Evolutionary conservation across 768 basidiomycete genomes (phyloP), one percentile per base, ranked within the genome.

Genomic region (Termitomyces sp.): DNA sequence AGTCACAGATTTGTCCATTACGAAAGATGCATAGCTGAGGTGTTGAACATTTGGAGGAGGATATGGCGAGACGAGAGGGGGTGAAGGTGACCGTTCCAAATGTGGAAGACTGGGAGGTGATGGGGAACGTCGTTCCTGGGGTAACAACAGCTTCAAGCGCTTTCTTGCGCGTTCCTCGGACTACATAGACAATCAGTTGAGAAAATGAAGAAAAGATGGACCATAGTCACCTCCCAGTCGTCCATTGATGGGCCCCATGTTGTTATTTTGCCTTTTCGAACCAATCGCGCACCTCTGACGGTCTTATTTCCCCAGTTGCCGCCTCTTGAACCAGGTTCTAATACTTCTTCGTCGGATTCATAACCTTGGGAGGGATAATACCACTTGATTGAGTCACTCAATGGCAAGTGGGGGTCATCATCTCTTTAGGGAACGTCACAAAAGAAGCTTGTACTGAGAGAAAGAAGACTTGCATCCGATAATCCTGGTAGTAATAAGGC

Each of bases 261-360:
- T 32, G 84, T 82, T 60, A 93, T 84, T 72, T 95, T 94, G 49
- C 92, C 90, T 68, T 80, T 82, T 18, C 91, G 83, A 51, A 89
- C 79, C 91, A 91, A 94, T 68, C 91, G 79, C 20, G 89, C 84
- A n/a, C 85, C 86, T 68, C 84, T 85, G 59, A 79, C 72, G 10
- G 79, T 82, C 74, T 95, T 95, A 60, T 85, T 82, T 3, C 93
- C 93, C 91, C 93, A 94, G 64, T 95, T 95, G 38, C 93, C 88
- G 47, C 79, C 75, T 13, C 77, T 77, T 43, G 79, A 72, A 35
- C 79, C 77, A 56, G 77, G 71, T 54, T 72, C 67, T 20, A 77
- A 65, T 40, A 82, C 74, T 61, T 87, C 85, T 46, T 85, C 85
- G 61, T 87, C 85, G 16, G 86, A 85, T 58, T 82, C 81, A 67